Conservation (phyloP, 1,139 yeast species). For the Kurtzmaniella quercitrusa region DNA sequence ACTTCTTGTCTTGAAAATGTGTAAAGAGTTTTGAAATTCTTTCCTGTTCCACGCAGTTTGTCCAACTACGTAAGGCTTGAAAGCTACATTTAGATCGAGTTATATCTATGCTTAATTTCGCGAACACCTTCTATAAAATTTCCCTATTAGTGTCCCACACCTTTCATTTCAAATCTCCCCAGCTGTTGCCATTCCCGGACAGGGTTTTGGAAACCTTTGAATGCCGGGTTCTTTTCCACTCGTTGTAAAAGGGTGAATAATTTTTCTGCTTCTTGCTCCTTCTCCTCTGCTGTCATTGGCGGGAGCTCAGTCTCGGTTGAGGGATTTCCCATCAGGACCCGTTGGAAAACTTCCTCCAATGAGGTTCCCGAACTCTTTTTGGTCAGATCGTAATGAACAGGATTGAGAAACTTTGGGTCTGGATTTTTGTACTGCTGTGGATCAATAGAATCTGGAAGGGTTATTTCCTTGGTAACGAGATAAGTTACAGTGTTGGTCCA, state of each 20-base stretch:
- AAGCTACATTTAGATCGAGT: too few relatives aligned
- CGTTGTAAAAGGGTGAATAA: constrained; percentile 47
- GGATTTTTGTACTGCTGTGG: not conserved
- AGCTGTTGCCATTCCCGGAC: constrained; percentile 31
- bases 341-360: not conserved
- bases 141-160: not conserved
- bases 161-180: constrained; percentile 24
- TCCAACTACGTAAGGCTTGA: too few relatives aligned
- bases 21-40: too few relatives aligned
- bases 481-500: constrained; percentile 2
- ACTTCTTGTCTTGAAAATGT: too few relatives aligned
- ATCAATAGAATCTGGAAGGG: not conserved
- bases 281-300: constrained; percentile 45
- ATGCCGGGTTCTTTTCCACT: constrained; percentile 43
- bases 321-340: not conserved
- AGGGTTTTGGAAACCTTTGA: constrained; percentile 43
- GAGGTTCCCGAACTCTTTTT: not conserved
- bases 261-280: constrained; percentile 51
- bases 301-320: not conserved
- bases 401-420: constrained; percentile 1
- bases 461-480: not conserved
- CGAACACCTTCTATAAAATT: not conserved
- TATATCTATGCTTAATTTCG: too few relatives aligned
- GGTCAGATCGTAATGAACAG: not conserved
- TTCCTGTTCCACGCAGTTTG: too few relatives aligned